A percentile compares a stretch with the other conserved stretches of the same genome.
phyloP scores from a whole-genome alignment of 176 grass and related monocot genomes.

The Cenchrus americanus region DNA sequence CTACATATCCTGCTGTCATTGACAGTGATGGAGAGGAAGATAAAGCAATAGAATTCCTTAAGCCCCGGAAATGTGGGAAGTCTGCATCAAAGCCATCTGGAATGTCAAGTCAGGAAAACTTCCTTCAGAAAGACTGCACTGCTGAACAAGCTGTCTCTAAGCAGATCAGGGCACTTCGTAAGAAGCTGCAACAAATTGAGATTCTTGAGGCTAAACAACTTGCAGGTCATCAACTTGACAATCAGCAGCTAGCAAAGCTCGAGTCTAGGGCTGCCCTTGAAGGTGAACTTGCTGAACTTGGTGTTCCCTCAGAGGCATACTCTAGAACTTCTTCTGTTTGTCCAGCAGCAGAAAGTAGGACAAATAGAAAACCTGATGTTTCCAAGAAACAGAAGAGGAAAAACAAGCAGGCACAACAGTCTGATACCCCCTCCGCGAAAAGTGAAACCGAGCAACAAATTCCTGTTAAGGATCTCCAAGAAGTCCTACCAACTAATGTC shows the following conservation, averaged over 20 bases:
- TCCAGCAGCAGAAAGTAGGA: constrained; percentile 50
- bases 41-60: constrained; percentile 54
- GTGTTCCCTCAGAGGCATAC: constrained; percentile 57
- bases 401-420: constrained; percentile 64
- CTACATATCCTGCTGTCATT: constrained; percentile 82
- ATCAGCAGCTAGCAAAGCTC: constrained; percentile 88
- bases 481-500: constrained; percentile 45
- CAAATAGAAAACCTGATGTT: constrained; percentile 61
- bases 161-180: constrained; percentile 84
- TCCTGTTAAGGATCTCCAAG: constrained; percentile 41
- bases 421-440: constrained; percentile 54
- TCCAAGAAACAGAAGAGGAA: constrained; percentile 89
- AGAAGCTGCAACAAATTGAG: constrained; percentile 99
- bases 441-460: constrained; percentile 50
- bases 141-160: constrained; percentile 74
- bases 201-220: constrained; percentile 85
- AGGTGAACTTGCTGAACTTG: constrained; percentile 80
- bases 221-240: constrained; percentile 75
- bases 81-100: constrained; percentile 55
- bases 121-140: constrained; percentile 61
- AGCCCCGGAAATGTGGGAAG: constrained; percentile 51
- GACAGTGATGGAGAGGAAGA: constrained; percentile 78
- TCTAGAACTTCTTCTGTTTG: constrained; percentile 41
- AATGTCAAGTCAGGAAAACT: constrained; percentile 63
- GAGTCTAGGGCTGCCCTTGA: constrained; percentile 70